A percentile compares a stretch with the other conserved stretches of the same genome.
phyloP scores from a whole-genome alignment of 345 rosid genomes.

The Dovyalis caffra region DNA sequence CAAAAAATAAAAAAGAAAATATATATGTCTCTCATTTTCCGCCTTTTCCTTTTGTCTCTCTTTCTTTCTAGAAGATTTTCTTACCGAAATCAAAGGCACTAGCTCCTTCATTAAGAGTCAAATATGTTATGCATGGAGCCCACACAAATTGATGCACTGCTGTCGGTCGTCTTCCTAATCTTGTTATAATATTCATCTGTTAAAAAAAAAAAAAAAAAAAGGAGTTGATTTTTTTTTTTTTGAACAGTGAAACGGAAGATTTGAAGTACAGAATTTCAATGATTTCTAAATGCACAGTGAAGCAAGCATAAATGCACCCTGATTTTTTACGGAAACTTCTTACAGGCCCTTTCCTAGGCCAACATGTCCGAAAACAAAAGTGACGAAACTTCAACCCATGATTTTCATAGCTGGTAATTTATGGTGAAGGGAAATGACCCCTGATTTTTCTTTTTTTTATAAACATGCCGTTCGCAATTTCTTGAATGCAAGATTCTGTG shows the following conservation, averaged over 20 bases:
- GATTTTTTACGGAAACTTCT: not conserved
- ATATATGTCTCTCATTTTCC: not conserved
- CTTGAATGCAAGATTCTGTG: not conserved
- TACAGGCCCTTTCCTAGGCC: not conserved
- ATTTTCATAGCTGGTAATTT: not conserved
- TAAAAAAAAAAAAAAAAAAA: too few species aligned
- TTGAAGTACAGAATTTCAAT: not conserved
- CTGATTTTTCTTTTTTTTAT: not conserved
- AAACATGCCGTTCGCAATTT: not conserved
- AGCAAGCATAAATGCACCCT: not conserved
- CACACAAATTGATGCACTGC: not conserved
- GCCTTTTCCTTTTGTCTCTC: not conserved
- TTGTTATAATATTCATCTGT: not conserved
- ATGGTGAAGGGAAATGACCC: not conserved
- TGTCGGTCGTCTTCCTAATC: constrained; percentile 19
- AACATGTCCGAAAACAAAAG: not conserved
- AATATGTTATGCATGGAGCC: constrained; percentile 3
- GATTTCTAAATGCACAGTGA: not conserved
- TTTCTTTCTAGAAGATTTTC: not conserved
- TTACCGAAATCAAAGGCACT: not conserved
- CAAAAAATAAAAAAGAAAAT: not conserved
- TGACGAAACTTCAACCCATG: too few species aligned
- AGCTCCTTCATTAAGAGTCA: not conserved
- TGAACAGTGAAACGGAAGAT: not conserved
- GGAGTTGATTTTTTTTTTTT: not conserved